A percentile compares a stretch with the other conserved stretches of the same genome.
Evolutionary conservation across 495 filamentous ascomycete species (phyloP).

Genomic region (Neurospora tetraspora): DNA sequence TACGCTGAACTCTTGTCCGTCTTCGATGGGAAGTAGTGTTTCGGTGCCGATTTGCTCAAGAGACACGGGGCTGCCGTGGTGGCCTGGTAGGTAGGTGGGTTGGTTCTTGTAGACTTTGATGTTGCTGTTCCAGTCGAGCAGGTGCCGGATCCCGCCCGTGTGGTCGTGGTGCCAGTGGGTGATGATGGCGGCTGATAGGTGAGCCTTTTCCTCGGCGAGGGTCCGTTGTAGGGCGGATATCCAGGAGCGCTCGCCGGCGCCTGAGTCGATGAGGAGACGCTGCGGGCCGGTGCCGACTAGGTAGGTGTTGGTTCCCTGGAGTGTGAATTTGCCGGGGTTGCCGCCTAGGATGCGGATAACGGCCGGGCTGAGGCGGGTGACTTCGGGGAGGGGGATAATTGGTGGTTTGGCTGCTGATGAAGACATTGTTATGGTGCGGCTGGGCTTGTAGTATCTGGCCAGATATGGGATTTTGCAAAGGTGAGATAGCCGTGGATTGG

Average conservation of each 20-base stretch:
- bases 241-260: conserved; percentile 58
- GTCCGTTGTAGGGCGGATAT: conserved; percentile 46
- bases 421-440: not conserved
- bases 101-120: conserved; percentile 44
- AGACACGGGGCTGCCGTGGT: not conserved
- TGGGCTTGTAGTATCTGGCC: not conserved
- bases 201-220: conserved; percentile 54
- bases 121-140: conserved; percentile 50
- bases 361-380: conserved; percentile 53
- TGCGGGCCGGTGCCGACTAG: conserved; percentile 59
- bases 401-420: conserved; percentile 13
- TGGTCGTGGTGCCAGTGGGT: conserved; percentile 94
- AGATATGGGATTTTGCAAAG: not conserved
- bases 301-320: conserved; percentile 75
- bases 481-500: not conserved
- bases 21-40: conserved; percentile 32
- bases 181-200: conserved; percentile 53
- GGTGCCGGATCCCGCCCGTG: conserved; percentile 58
- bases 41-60: not conserved
- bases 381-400: conserved; percentile 45
- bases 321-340: conserved; percentile 64
- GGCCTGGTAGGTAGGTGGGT: conserved; percentile 21
- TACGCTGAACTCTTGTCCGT: conserved; percentile 64
- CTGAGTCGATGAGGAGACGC: conserved; percentile 73
- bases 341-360: conserved; percentile 70